Base-by-base conservation (phyloP, 768 basidiomycete genomes). In the Suillus subalutaceus region DNA sequence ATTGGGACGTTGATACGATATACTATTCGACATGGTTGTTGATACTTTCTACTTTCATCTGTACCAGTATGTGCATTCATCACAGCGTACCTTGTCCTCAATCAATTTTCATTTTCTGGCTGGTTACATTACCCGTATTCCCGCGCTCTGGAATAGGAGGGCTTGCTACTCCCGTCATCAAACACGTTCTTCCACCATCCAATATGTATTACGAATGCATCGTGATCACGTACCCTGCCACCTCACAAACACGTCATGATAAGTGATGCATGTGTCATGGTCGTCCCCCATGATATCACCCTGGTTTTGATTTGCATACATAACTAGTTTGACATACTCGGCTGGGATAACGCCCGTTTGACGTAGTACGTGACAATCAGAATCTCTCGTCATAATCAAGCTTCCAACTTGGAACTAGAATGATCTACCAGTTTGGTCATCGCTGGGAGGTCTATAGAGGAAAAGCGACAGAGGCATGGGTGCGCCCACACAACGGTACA, bases 61-160 rank as follows among this genome's bases (percentile, higher is more conserved):
- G 59, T 60, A 60, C 38, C 18, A 56, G 55, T 56, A 30, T 12
- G 10, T 23, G 16, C 41, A 60, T 60, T 43, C 30, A 60, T 18
- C 23, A 43, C 20, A 10, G 30, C 41, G 26, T 60, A 30, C 41
- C 30, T 26, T 8, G 40, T 40, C 38, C 20, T 35, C 32, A 13
- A 56, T 56, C 20, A 56, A 56, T 13, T 41, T 41, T 26, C 9
- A 32, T 41, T 20, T 40, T 12, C 26, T 59, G 23, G 26, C 18
- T 16, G 58, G 38, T 23, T 16, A 60, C 18, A 56, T 32, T 20
- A 20, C 32, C 35, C 6, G 55, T 32, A 56, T 35, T 13, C 6
- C 20, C 35, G 32, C 20, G 12, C 37, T 13, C 12, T 56, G 10
- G 55, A n/a, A 35, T 6, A 12, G 10, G 32, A 30, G 6, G 32